These are phyloP conservation scores for Juglanconis oblonga DNA, from an alignment of 2,329 filamentous ascomycete genomes.

Conservation along the genomic window DNA sequence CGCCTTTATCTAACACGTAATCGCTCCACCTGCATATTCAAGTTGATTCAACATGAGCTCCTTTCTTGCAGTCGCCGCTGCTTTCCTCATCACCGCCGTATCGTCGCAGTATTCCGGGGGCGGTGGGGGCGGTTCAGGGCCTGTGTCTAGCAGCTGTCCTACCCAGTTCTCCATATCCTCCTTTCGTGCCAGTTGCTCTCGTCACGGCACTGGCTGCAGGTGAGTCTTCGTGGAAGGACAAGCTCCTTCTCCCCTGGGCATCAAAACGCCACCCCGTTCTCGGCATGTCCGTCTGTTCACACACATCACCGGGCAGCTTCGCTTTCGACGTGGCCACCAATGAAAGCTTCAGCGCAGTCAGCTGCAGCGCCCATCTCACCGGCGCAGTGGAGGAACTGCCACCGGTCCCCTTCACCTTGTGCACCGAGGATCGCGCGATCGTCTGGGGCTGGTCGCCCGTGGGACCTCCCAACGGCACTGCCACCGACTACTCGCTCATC, in stretches of 20 bases:
- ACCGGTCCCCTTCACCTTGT: background rate
- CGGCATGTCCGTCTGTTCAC: background rate
- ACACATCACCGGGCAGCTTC: background rate
- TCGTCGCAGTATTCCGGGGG: background rate
- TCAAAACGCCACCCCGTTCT: background rate
- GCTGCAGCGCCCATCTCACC: background rate
- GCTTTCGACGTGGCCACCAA: background rate
- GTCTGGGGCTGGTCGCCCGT: background rate
- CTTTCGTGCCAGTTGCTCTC: background rate
- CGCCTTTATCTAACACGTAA: background rate
- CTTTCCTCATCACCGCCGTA: background rate
- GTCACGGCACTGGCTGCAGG: background rate
- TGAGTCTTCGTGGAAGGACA: background rate
- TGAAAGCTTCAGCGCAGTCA: background rate
- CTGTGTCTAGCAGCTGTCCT: background rate
- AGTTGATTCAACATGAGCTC: background rate
- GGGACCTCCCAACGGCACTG: background rate
- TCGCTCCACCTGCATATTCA: background rate
- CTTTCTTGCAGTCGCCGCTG: background rate
- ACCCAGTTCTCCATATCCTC: background rate
- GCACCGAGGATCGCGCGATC: background rate
- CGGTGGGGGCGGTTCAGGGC: background rate
- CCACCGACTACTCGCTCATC: slow-evolving; percentile 1
- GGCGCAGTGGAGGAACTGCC: background rate
- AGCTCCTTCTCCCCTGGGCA: background rate